Evolutionary conservation across 148 eudicot genomes (phyloP), one percentile per base, ranked within the genome.

Genomic region (Chenopodium formosanum): DNA sequence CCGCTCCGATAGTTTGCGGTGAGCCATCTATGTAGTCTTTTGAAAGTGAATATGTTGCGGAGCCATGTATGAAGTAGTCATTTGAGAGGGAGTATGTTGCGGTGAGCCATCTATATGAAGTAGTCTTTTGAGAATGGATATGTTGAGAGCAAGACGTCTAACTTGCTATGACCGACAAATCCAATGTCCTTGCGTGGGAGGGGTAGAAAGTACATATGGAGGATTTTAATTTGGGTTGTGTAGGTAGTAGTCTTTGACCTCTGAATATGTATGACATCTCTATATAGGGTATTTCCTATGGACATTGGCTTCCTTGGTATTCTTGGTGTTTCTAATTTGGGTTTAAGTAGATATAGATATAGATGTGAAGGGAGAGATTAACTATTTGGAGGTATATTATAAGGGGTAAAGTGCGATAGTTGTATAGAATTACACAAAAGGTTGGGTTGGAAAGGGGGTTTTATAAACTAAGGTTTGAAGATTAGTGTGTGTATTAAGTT

Each of bases 101-200:
- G 83, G 89, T 87, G 91, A 89, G 68, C 75, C 78, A 78, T 58
- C 84, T 75, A 50, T 40, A 40, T 68, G 66, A 44, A 76, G n/a
- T 87, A 64, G 76, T 62, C 40, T 80, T 9, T 74, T 79, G 75
- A 31, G 77, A 64, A 32, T 79, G 88, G 89, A 84, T 48, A 80
- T 91, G 95, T 90, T 88, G 90, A 90, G 98, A 94, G 98, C 90
- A 84, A 86, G 85, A 23, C 13, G 77, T 37, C 60, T 32, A 29
- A 80, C 84, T 85, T 89, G 94, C 98, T 79, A 87, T 93, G 97
- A 94, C 97, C 83, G 87, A 90, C 97, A 85, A 53, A 66, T 53
- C 65, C 50, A 20, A 74, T 31, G 68, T 65, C 78, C 9, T 27
- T 32, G 47, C 46, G 52, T 46, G 66, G 53, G 79, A 66, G 81